phyloP scores from a whole-genome alignment of 164 flowering plant species.

The Magnolia kwangsiensis region DNA sequence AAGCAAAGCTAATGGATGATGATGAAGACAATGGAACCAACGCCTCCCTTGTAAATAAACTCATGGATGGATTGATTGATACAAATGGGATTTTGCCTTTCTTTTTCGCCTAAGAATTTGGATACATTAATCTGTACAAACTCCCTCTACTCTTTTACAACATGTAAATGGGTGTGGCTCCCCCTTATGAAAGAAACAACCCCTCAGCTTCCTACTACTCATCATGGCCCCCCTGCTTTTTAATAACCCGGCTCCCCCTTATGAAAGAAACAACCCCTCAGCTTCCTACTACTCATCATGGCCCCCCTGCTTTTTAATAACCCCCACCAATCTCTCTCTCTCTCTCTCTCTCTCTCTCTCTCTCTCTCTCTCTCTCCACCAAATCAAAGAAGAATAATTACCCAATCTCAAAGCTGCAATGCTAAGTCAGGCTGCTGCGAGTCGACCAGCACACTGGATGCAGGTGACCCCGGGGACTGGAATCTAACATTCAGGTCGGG shows the following conservation, averaged over 20 bases:
- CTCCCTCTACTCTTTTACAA: slow-evolving; percentile 17
- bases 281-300: too few species aligned
- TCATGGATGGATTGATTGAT: slow-evolving; percentile 6
- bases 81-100: slow-evolving; percentile 8
- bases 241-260: slow-evolving; percentile 2
- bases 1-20: too few species aligned
- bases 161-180: slow-evolving; percentile 13
- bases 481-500: slow-evolving; percentile 56
- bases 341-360: slow-evolving; percentile 36
- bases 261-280: not conserved
- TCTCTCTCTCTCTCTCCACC: slow-evolving; percentile 41
- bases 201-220: not conserved
- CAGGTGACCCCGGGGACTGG: slow-evolving; percentile 43
- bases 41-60: not conserved
- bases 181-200: not conserved
- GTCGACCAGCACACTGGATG: slow-evolving; percentile 33
- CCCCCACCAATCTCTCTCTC: not conserved
- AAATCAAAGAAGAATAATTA: slow-evolving; percentile 10
- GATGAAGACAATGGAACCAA: not conserved
- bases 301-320: not conserved
- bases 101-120: slow-evolving; percentile 11
- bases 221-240: not conserved
- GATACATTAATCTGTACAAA: slow-evolving; percentile 33
- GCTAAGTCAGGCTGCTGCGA: slow-evolving; percentile 63
- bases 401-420: slow-evolving; percentile 49